Conservation (phyloP, 2,329 filamentous ascomycete genomes). For the Sordariomycetes sp. region DNA sequence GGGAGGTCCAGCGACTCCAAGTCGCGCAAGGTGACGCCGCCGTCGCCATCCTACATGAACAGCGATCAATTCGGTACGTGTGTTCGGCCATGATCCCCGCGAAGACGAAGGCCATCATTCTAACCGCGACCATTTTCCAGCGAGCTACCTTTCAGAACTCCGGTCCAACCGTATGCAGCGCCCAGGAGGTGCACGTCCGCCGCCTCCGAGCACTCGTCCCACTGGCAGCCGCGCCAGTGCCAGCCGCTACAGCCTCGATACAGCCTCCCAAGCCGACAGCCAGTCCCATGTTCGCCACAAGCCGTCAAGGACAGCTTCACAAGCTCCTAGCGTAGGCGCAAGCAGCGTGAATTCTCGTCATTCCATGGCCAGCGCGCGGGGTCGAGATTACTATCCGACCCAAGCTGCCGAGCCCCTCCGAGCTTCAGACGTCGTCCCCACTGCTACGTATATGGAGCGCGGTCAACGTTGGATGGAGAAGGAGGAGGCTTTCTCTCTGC, state of each 20-base stretch:
- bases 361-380: conserved; percentile 32
- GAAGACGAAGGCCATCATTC: no score
- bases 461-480: conserved; percentile 74
- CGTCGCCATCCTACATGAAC: conserved; percentile 55
- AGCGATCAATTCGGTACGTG: conserved; percentile 56
- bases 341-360: conserved; percentile 41
- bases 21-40: conserved; percentile 48
- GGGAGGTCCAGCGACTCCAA: conserved; percentile 21
- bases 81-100: no score
- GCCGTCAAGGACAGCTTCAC: conserved; percentile 16
- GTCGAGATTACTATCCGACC: conserved; percentile 43
- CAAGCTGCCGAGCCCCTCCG: conserved; percentile 34
- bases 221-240: conserved; percentile 18
- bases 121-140: conserved; percentile 28
- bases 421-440: conserved; percentile 54
- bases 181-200: conserved; percentile 63
- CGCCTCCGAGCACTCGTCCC: conserved; percentile 29
- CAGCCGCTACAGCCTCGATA: conserved; percentile 20
- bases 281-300: conserved; percentile 5
- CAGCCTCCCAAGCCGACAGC: conserved; percentile 16
- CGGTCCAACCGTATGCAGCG: conserved; percentile 58
- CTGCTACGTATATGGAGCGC: conserved; percentile 62
- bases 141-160: conserved; percentile 61
- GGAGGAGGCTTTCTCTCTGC: conserved; percentile 62
- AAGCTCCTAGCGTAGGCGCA: conserved; percentile 28